Conservation (phyloP, 345 rosid genomes). For the Aurinia saxatilis region DNA sequence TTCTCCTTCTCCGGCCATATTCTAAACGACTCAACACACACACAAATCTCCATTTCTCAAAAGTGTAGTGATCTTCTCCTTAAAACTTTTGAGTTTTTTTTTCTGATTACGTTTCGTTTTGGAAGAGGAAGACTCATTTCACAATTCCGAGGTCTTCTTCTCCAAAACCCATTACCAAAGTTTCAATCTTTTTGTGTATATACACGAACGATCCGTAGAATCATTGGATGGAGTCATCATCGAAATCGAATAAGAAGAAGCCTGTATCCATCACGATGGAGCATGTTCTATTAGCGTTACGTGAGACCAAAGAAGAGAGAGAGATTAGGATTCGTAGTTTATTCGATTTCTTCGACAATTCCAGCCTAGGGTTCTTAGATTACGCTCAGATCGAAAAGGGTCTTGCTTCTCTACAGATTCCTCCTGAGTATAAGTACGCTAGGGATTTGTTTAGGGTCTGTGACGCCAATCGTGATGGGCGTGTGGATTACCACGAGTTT, state of each 20-base stretch:
- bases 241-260: conserved; percentile 37
- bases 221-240: conserved; percentile 29
- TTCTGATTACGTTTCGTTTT: background rate
- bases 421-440: conserved; percentile 82
- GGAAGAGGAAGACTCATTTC: conserved; percentile 14
- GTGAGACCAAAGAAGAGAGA: conserved; percentile 87
- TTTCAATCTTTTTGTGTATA: background rate
- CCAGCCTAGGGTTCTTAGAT: conserved; percentile 60
- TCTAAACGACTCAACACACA: background rate
- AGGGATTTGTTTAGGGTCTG: conserved; percentile 82
- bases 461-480: conserved; percentile 80
- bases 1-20: conserved; percentile 19
- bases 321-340: conserved; percentile 68
- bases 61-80: background rate
- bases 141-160: conserved; percentile 3
- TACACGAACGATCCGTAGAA: conserved; percentile 21
- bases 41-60: background rate
- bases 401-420: conserved; percentile 75
- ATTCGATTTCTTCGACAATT: conserved; percentile 71
- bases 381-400: conserved; percentile 79
- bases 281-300: conserved; percentile 72
- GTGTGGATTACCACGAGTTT: conserved; percentile 85
- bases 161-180: background rate
- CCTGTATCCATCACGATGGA: conserved; percentile 62
- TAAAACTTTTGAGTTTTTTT: background rate